Percentiles rank a stretch among this genome's conserved stretches.
Evolutionary conservation across 2,329 filamentous ascomycete genomes (phyloP).

Genomic region (Scytalidium sp.): DNA sequence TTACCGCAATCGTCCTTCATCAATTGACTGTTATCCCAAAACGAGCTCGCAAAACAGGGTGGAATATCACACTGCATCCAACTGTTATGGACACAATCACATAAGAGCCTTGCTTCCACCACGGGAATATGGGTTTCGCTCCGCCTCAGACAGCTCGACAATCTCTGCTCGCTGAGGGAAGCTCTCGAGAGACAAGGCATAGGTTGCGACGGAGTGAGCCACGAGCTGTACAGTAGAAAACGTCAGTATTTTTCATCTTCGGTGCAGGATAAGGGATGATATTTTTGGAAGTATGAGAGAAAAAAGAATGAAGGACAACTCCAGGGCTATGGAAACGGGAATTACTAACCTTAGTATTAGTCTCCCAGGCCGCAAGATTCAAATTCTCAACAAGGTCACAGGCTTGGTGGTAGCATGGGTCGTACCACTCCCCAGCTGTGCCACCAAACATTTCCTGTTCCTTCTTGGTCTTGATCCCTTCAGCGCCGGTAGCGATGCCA

Average conservation of each 20-base stretch:
- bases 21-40: no score
- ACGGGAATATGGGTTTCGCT: slow-evolving; percentile 41
- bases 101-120: slow-evolving; percentile 46
- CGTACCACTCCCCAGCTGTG: slow-evolving; percentile 54
- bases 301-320: no score
- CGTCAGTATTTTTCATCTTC: no score
- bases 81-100: slow-evolving; percentile 31
- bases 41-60: no score
- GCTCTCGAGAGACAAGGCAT: slow-evolving; percentile 60
- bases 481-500: slow-evolving; percentile 73
- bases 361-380: slow-evolving; percentile 55
- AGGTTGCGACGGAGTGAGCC: slow-evolving; percentile 70
- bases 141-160: slow-evolving; percentile 19
- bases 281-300: no score
- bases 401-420: slow-evolving; percentile 58
- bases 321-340: no score
- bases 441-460: slow-evolving; percentile 68
- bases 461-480: slow-evolving; percentile 68
- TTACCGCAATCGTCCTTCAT: no score
- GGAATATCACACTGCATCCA: no score
- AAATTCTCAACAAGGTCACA: slow-evolving; percentile 57
- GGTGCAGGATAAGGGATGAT: no score
- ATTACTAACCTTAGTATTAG: slow-evolving; percentile 55
- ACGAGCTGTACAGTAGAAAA: slow-evolving; percentile 45
- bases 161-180: slow-evolving; percentile 54